phyloP scores from a whole-genome alignment of 805 yeast genomes.

The Yarrowia keelungensis region DNA sequence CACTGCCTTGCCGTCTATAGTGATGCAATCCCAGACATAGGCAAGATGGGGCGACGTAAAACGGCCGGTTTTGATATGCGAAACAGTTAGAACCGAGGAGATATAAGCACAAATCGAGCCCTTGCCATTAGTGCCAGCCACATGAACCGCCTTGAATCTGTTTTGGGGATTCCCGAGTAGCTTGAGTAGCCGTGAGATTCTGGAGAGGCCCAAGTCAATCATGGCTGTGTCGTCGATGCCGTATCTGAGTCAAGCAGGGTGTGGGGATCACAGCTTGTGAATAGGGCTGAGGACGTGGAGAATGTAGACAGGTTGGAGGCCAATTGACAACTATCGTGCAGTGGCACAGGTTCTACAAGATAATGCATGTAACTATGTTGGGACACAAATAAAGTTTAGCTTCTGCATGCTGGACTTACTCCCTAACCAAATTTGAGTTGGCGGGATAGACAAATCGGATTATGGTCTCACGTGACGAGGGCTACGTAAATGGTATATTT shows the following conservation, averaged over 20 bases:
- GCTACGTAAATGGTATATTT: too few species aligned
- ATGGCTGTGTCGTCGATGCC: conserved; percentile 5
- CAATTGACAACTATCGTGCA: neutral
- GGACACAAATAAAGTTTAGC: conserved; percentile 17
- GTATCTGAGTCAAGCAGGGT: too few species aligned
- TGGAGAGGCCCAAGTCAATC: conserved; percentile 64
- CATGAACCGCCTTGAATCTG: conserved; percentile 72
- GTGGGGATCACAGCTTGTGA: neutral
- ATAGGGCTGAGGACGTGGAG: neutral
- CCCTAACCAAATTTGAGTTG: neutral
- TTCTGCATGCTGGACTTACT: conserved; percentile 20
- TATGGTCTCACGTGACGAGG: neutral
- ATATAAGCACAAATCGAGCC: conserved; percentile 91
- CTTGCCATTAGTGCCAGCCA: conserved; percentile 97
- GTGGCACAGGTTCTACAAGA: conserved; percentile 1
- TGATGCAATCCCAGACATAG: conserved; percentile 75
- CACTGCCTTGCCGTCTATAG: conserved; percentile 67
- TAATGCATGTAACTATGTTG: conserved; percentile 16
- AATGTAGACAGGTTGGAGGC: too few species aligned
- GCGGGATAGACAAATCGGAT: neutral
- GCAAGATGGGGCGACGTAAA: conserved; percentile 91
- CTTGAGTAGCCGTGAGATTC: conserved; percentile 57
- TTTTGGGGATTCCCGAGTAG: conserved; percentile 73
- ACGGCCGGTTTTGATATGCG: conserved; percentile 66
- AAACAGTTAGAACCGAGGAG: conserved; percentile 63